Base-by-base conservation (phyloP, 441 rosid genomes). In the Erodium moschatum region DNA sequence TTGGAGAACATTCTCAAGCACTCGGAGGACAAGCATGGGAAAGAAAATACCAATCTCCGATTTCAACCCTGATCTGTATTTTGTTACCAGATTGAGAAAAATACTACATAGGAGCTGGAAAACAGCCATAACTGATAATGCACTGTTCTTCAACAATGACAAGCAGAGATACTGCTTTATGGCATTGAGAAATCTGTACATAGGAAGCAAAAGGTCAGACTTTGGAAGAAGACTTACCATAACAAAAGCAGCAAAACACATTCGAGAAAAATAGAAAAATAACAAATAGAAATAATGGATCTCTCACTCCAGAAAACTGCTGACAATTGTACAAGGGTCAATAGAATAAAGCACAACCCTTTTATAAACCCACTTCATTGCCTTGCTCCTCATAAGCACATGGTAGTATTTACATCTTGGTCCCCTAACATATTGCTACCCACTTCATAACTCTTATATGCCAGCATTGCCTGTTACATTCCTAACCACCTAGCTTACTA, bases 51-150 rank as follows among this genome's bases (percentile, higher is more conserved):
- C 97, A 80, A 94, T 89, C 83, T 94, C 93, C 71, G 86, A 83
- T 81, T 91, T 94, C 82, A 94, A 71, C 35, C 84, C 93, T 33
- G 92, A 83, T 86, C 98, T 88, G 80, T 78, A 88, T 79, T 94
- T 94, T 33, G 80, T 67, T 54, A 94, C 77, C 78, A 94, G 79
- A 71, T 74, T 85, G 79, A 80, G 83, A 81, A 94, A 88, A 76
- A 94, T 94, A 69, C 91, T 84, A 75, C 97, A 94, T 73, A 86
- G 96, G 69, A 94, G 97, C 83, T 94, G 98, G 81, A 91, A 94
- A 76, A 24, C 27, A 24, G 27, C 27, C 27, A 24, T 24, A 24
- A 24, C 27, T 24, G 27, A 24, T 2, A 24, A 91, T 66, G 97
- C 95, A 79, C 97, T 93, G 80, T 93, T 91, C 89, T 91, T 91